Evolutionary conservation across 2,329 filamentous ascomycete species (phyloP).

Genomic region (Exophiala spinifera): DNA sequence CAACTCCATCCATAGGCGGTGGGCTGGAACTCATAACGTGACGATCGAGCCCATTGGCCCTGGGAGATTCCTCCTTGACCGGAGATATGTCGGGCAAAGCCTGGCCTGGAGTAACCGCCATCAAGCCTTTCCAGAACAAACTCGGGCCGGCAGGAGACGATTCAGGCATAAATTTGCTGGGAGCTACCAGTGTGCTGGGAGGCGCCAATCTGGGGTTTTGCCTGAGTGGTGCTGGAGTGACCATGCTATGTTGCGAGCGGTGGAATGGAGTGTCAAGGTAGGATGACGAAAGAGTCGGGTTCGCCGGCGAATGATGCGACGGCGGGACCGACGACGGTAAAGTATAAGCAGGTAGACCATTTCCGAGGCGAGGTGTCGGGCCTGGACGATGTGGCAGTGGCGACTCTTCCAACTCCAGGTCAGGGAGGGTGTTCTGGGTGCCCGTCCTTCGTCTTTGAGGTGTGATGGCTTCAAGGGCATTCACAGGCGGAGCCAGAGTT

Average conservation of each 20-base stretch:
- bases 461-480: slow-evolving; percentile 45
- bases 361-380: slow-evolving; percentile 27
- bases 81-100: slow-evolving; percentile 44
- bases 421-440: slow-evolving; percentile 33
- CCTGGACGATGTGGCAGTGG: slow-evolving; percentile 39
- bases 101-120: slow-evolving; percentile 32
- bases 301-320: slow-evolving; percentile 34
- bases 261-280: slow-evolving; percentile 45
- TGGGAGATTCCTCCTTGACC: slow-evolving; percentile 39
- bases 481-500: slow-evolving; percentile 37
- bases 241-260: slow-evolving; percentile 42
- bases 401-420: slow-evolving; percentile 41
- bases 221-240: slow-evolving; percentile 48
- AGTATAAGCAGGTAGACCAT: slow-evolving; percentile 23
- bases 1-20: slow-evolving; percentile 44
- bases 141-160: slow-evolving; percentile 43
- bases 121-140: slow-evolving; percentile 49
- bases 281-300: slow-evolving; percentile 47
- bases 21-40: slow-evolving; percentile 47
- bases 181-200: slow-evolving; percentile 48
- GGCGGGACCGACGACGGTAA: slow-evolving; percentile 24
- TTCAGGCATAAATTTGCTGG: slow-evolving; percentile 52
- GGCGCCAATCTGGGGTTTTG: slow-evolving; percentile 49
- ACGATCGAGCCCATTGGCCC: slow-evolving; percentile 32
- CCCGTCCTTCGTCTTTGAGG: slow-evolving; percentile 44